phyloP scores from a whole-genome alignment of 2,329 filamentous ascomycete genomes.

The Scopulariopsis brevicaulis region DNA sequence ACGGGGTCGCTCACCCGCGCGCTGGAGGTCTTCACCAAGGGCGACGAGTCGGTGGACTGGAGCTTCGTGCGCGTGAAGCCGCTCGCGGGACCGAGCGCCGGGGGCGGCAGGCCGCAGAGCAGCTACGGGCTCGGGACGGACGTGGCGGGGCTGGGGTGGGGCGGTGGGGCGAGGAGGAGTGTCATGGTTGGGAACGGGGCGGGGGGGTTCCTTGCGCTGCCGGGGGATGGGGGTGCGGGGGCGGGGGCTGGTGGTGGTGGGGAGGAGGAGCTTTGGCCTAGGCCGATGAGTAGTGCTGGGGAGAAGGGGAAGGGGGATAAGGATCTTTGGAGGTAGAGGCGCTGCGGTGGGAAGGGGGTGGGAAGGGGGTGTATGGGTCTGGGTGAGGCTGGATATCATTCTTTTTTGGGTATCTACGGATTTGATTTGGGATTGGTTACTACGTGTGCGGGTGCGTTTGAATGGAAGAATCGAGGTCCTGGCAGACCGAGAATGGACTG shows the following conservation, averaged over 20 bases:
- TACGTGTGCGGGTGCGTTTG: no score
- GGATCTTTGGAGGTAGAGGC: constrained; percentile 27
- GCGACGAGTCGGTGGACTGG: constrained; percentile 46
- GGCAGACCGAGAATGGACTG: no score
- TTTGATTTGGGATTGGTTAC: no score
- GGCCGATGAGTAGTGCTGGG: constrained; percentile 30
- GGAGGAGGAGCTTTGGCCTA: constrained; percentile 26
- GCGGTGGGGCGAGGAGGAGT: constrained; percentile 40
- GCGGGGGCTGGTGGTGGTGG: constrained; percentile 7
- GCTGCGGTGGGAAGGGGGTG: neutral
- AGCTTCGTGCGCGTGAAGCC: constrained; percentile 40
- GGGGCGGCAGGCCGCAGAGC: constrained; percentile 30
- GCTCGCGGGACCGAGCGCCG: constrained; percentile 10
- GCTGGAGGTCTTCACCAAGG: constrained; percentile 49
- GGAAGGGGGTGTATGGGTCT: no score
- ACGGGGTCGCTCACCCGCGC: constrained; percentile 33
- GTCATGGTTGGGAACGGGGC: constrained; percentile 39
- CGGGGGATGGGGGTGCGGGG: constrained; percentile 16
- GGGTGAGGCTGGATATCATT: no score
- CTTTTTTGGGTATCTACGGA: no score
- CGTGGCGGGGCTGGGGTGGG: constrained; percentile 35
- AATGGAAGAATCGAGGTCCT: no score
- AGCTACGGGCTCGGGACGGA: constrained; percentile 47
- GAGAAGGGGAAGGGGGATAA: constrained; percentile 22
- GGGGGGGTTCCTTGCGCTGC: constrained; percentile 42